Evolutionary conservation across 345 rosid species (phyloP).

Genomic region (Bretschneidera sinensis): DNA sequence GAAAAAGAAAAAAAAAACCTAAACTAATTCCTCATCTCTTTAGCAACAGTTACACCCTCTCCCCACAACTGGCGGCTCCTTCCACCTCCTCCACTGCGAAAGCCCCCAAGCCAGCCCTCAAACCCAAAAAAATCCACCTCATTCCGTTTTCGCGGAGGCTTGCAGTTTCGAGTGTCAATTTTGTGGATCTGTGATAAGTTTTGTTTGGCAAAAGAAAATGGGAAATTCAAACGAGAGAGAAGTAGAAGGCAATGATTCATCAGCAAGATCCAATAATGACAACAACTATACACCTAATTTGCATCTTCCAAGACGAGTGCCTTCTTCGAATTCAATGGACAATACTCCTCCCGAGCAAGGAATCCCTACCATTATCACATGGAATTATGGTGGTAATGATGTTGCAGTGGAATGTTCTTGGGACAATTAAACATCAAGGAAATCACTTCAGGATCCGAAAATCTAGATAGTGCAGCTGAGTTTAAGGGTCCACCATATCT

Average conservation of each 20-base stretch:
- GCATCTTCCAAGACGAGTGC: constrained; percentile 23
- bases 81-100: too few species aligned
- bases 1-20: too few species aligned
- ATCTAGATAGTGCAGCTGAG: constrained; percentile 63
- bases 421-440: constrained; percentile 89
- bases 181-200: neutral
- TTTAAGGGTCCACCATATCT: constrained; percentile 84
- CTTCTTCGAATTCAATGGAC: constrained; percentile 41
- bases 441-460: constrained; percentile 64
- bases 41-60: too few species aligned
- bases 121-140: too few species aligned
- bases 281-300: constrained; percentile 24
- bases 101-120: too few species aligned
- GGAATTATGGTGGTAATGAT: constrained; percentile 86
- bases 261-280: constrained; percentile 42
- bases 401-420: constrained; percentile 90
- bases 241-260: constrained; percentile 25
- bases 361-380: constrained; percentile 70
- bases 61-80: too few species aligned
- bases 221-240: constrained; percentile 82
- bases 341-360: constrained; percentile 63
- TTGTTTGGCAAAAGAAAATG: constrained; percentile 24
- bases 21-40: too few species aligned
- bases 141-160: too few species aligned
- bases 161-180: too few species aligned